phyloP scores from a whole-genome alignment of 202 grass and related monocot species.

The Panicum virgatum region DNA sequence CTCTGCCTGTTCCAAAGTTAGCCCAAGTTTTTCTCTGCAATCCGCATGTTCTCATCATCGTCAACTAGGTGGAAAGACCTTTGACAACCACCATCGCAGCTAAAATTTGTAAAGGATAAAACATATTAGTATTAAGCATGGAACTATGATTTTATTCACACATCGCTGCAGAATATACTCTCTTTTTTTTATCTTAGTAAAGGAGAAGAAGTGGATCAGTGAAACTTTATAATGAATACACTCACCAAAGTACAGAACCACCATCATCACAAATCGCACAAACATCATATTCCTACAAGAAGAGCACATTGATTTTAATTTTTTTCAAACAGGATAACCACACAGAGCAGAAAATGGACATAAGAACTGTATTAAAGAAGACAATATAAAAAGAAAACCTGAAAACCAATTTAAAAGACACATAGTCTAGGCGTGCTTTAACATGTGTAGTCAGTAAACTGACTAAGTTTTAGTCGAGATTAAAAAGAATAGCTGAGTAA shows the following conservation, averaged over 20 bases:
- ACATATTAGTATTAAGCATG: conserved; percentile 7
- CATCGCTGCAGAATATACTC: not conserved
- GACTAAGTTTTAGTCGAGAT: not conserved
- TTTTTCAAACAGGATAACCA: not conserved
- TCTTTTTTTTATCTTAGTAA: not conserved
- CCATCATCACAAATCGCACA: conserved; percentile 49
- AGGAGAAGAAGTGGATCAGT: not conserved
- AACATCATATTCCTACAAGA: conserved; percentile 16
- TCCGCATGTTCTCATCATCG: conserved; percentile 15
- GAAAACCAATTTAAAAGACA: not conserved
- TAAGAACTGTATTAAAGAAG: not conserved
- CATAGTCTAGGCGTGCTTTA: not conserved
- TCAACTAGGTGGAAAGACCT: conserved; percentile 71
- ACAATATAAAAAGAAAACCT: not conserved
- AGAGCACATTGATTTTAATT: not conserved
- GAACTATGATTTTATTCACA: not conserved
- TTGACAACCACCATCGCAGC: conserved; percentile 71
- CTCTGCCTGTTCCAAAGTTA: conserved; percentile 45
- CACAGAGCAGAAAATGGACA: not conserved
- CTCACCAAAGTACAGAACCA: conserved; percentile 36
- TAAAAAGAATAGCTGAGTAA: not conserved
- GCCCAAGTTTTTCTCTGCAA: conserved; percentile 50
- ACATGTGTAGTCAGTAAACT: not conserved
- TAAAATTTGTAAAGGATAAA: conserved; percentile 15
- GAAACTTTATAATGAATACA: not conserved